A percentile compares a stretch with the other conserved stretches of the same genome.
phyloP scores from a whole-genome alignment of 495 filamentous ascomycete genomes.

The Platismatia glauca region DNA sequence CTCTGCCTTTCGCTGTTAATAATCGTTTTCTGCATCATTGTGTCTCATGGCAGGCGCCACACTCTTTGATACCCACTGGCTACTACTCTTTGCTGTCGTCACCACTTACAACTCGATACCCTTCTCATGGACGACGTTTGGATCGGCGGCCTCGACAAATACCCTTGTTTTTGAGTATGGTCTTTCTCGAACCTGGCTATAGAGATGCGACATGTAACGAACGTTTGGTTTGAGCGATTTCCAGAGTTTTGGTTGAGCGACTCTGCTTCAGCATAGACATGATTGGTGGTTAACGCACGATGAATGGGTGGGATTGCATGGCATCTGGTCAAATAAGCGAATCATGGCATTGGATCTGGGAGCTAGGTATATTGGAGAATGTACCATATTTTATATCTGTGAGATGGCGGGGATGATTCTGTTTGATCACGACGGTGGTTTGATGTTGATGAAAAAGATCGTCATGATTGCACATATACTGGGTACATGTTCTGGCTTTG shows the following conservation, averaged over 20 bases:
- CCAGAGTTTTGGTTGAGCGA: not conserved
- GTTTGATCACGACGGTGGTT: not conserved
- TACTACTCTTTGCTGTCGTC: slow-evolving; percentile 18
- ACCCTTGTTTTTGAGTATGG: slow-evolving; percentile 22
- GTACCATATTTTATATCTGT: slow-evolving; percentile 10
- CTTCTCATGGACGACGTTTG: slow-evolving; percentile 12
- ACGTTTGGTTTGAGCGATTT: slow-evolving; percentile 10
- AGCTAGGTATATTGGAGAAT: slow-evolving; percentile 3
- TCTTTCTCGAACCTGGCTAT: slow-evolving; percentile 20
- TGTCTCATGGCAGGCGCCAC: slow-evolving; percentile 22
- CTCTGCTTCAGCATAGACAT: slow-evolving; percentile 3
- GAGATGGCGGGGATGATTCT: not conserved
- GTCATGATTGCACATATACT: slow-evolving; percentile 14
- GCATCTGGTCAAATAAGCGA: slow-evolving; percentile 10
- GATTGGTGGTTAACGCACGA: slow-evolving; percentile 4
- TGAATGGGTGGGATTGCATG: slow-evolving; percentile 5
- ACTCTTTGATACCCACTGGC: slow-evolving; percentile 15
- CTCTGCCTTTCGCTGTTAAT: slow-evolving; percentile 10
- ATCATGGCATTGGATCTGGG: slow-evolving; percentile 12
- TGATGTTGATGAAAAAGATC: slow-evolving; percentile 8
- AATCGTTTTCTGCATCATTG: slow-evolving; percentile 17
- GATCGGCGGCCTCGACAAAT: slow-evolving; percentile 20
- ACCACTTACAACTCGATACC: slow-evolving; percentile 9
- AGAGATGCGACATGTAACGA: slow-evolving; percentile 23
- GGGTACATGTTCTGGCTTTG: not conserved